Evolutionary conservation across 1,284 basidiomycete species (phyloP).

Genomic region (Moniliophthora roreri): DNA sequence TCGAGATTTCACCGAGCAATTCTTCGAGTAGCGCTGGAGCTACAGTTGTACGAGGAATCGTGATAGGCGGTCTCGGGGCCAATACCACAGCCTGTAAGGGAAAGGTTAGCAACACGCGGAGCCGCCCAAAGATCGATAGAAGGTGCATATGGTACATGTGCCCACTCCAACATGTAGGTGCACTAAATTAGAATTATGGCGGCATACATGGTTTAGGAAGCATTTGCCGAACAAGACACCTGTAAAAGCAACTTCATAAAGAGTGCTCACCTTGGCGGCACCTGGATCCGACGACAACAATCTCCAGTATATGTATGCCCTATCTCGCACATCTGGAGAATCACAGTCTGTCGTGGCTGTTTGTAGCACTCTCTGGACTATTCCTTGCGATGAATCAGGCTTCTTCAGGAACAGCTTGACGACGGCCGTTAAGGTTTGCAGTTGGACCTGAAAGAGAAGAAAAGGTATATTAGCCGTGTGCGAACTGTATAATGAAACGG

Average conservation of each 20-base stretch:
- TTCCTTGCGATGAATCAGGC: constrained; percentile 86
- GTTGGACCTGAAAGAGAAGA: constrained; percentile 68
- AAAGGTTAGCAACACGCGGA: not conserved
- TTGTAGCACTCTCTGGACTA: constrained; percentile 89
- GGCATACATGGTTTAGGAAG: not conserved
- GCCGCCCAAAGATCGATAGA: not conserved
- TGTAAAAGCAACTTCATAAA: too few species aligned
- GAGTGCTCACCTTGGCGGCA: constrained; percentile 77
- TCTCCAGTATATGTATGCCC: constrained; percentile 97
- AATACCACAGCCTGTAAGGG: constrained; percentile 82
- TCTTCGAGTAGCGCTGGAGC: constrained; percentile 92
- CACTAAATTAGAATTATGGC: constrained; percentile 5
- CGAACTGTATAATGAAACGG: constrained; percentile 2
- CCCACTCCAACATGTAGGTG: too few species aligned
- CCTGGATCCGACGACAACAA: constrained; percentile 90
- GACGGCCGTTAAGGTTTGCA: constrained; percentile 93
- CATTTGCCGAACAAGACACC: too few species aligned
- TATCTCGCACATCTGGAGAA: constrained; percentile 94
- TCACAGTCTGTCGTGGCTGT: constrained; percentile 97
- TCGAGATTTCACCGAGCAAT: constrained; percentile 85
- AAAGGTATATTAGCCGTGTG: not conserved
- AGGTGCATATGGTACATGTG: not conserved
- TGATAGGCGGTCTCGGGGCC: constrained; percentile 90
- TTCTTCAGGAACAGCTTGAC: constrained; percentile 97
- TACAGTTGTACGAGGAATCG: constrained; percentile 88